Conservation (phyloP, 768 basidiomycete species). For the Ephemerocybe angulata region DNA sequence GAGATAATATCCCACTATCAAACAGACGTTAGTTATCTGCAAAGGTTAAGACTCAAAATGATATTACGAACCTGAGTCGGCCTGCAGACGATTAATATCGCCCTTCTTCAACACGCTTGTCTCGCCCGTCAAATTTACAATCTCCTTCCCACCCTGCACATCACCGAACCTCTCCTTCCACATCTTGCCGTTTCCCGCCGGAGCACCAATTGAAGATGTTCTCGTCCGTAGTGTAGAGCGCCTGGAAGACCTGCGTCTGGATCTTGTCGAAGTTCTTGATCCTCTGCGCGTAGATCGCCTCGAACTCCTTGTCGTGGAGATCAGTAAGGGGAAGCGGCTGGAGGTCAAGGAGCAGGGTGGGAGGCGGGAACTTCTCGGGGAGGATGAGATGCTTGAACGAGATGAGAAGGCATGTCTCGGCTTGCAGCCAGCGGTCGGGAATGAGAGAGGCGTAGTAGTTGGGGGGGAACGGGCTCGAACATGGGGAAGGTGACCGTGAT, state of each 20-base stretch:
- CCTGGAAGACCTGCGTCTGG: constrained; percentile 98
- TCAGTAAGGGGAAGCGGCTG: constrained; percentile 88
- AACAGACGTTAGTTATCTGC: background rate
- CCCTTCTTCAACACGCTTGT: constrained; percentile 88
- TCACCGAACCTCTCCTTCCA: constrained; percentile 83
- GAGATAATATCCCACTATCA: constrained; percentile 94
- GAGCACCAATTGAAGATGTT: constrained; percentile 96
- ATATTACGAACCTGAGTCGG: constrained; percentile 78
- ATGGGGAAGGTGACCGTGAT: constrained; percentile 94
- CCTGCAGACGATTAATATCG: constrained; percentile 91
- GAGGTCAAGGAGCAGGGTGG: constrained; percentile 89
- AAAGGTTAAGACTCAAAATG: background rate
- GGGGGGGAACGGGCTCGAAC: constrained; percentile 94
- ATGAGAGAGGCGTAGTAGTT: constrained; percentile 96
- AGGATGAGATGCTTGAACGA: constrained; percentile 98
- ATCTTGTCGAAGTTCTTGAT: constrained; percentile 96
- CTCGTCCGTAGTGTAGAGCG: constrained; percentile 92
- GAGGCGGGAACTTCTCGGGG: constrained; percentile 92
- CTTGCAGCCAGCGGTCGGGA: constrained; percentile 93
- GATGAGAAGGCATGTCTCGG: constrained; percentile 90
- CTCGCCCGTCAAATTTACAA: constrained; percentile 92
- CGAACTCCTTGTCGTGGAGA: constrained; percentile 90
- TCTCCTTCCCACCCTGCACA: constrained; percentile 89
- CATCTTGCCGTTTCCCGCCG: constrained; percentile 96
- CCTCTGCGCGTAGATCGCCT: constrained; percentile 75